Percentiles rank a stretch among this genome's conserved stretches.
Evolutionary conservation across 2,329 filamentous ascomycete genomes (phyloP).

Genomic region (Trichophyton simii): DNA sequence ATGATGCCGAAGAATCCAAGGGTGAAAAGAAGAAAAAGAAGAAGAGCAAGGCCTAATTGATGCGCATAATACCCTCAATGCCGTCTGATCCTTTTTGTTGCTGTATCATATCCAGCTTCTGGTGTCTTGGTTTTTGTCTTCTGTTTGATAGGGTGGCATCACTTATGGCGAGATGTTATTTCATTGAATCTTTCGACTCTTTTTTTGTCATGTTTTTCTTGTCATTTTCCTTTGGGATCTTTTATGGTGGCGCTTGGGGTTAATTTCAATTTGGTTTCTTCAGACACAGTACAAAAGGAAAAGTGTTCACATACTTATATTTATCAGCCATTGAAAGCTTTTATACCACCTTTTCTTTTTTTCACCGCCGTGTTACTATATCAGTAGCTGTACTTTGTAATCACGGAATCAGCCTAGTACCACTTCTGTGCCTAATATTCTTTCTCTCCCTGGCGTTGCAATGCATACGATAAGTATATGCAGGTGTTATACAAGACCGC

Average conservation of each 20-base stretch:
- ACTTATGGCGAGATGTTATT: constrained; percentile 8
- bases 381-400: no score
- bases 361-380: no score
- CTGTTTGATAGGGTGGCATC: constrained; percentile 6
- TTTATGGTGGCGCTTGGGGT: constrained; percentile 8
- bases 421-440: no score
- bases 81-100: constrained; percentile 13
- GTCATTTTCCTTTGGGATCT: not conserved
- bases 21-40: constrained; percentile 50
- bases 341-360: not conserved
- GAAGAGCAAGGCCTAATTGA: constrained; percentile 42
- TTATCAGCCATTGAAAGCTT: not conserved
- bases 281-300: not conserved
- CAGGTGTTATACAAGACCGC: not conserved
- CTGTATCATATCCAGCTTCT: constrained; percentile 29
- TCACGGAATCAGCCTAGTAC: not conserved
- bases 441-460: no score
- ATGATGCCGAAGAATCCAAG: constrained; percentile 42
- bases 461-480: no score
- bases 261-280: constrained; percentile 4
- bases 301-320: not conserved
- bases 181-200: not conserved
- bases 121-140: constrained; percentile 7
- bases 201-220: not conserved
- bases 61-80: constrained; percentile 10